Conservation (phyloP, 805 yeast genomes). For the Kazachstania viticola region DNA sequence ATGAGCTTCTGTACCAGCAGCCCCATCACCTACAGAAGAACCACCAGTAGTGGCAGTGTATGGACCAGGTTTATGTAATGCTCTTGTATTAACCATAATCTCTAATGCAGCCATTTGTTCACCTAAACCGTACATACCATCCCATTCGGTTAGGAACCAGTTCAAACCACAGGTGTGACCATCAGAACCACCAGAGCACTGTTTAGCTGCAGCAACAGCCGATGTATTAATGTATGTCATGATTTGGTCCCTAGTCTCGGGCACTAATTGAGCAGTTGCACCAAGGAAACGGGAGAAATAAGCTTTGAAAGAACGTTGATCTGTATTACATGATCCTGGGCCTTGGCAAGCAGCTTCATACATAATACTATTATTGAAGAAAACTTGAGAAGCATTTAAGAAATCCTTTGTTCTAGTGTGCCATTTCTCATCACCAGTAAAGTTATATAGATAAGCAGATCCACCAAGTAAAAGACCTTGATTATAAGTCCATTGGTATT, state of each 20-base stretch:
- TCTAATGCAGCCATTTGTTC: constrained; percentile 87
- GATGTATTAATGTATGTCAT: constrained; percentile 32
- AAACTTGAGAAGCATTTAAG: constrained; percentile 42
- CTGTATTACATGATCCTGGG: constrained; percentile 55
- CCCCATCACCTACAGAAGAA: constrained; percentile 51
- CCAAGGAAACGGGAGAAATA: constrained; percentile 67
- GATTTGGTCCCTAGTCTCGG: constrained; percentile 31
- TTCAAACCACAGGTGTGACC: constrained; percentile 80
- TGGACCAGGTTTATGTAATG: constrained; percentile 39
- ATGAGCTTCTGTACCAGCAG: constrained; percentile 48
- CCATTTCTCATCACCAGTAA: constrained; percentile 61
- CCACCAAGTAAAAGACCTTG: constrained; percentile 74
- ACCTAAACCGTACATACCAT: constrained; percentile 70
- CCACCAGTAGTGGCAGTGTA: constrained; percentile 57
- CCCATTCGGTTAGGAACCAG: constrained; percentile 64
- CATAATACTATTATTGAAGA: constrained; percentile 46
- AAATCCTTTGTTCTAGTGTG: constrained; percentile 43
- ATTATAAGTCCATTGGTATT: constrained; percentile 76
- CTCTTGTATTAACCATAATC: constrained; percentile 33
- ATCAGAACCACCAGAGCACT: constrained; percentile 82
- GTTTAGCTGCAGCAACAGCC: constrained; percentile 62
- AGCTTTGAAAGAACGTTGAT: constrained; percentile 89
- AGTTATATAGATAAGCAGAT: constrained; percentile 67
- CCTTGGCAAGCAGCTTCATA: constrained; percentile 81
- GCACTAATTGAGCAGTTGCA: constrained; percentile 59